Evolutionary conservation across 805 yeast species (phyloP), one percentile per base, ranked within the genome.

Genomic region (Komagataella populi): DNA sequence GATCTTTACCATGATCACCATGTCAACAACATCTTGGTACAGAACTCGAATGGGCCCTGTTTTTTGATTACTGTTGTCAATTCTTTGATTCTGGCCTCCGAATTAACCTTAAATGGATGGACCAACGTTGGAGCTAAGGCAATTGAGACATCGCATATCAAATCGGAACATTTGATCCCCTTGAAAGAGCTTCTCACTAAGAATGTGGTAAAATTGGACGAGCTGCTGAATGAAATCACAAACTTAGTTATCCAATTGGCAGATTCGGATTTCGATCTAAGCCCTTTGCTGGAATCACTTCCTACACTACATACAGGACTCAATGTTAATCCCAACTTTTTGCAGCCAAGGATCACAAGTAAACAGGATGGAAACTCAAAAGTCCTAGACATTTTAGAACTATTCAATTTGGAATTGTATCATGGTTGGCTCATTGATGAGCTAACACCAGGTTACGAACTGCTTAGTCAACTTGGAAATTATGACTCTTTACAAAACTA

Each of bases 11-110:
- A 57, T 1, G 54, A 58, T 6, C 59, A 52, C 50, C 65, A 64
- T 49, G 59, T 69, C 55, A 73, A 82, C 52, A 79, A 79, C 46
- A 78, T 89, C 39, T 67, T 90, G 3, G 65, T 87, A 18, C 96
- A 89, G 67, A 86, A 87, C 55, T 71, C 68, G 48, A 87, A 88
- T 60, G 96, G 96, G 0, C 96, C 96, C 0, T 89, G 96, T 61
- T 95, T 96, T 1, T 64, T 90, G 44, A 74, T 90, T 12, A 90
- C 96, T 0, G 66, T 90, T 45, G 73, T 80, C 49, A 90, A 90
- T 61, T 76, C 87, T 0, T 62, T 90, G 14, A 62, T 87, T 6
- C 63, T 89, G 17, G 67, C 79, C 3, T 58, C 63, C 48, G 80
- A 74, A 52, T 52, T 60, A 20, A 50, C 52, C 30, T 30, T 49